Evolutionary conservation across 2,329 filamentous ascomycete species (phyloP).

Genomic region (Diplodia seriata): DNA sequence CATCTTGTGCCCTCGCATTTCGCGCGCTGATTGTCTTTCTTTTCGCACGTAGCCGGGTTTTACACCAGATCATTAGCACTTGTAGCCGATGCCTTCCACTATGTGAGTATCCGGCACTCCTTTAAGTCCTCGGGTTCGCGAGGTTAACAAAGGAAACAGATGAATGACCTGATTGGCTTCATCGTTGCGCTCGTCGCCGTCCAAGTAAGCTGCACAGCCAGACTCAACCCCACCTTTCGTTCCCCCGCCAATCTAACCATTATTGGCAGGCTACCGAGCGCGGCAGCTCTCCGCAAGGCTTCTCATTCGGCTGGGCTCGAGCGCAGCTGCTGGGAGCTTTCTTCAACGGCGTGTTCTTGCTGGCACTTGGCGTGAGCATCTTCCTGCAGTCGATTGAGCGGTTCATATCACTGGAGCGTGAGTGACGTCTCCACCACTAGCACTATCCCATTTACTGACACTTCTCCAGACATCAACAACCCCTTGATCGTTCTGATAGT

Average conservation of each 20-base stretch:
- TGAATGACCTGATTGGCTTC: conserved; percentile 75
- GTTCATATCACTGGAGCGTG: conserved; percentile 65
- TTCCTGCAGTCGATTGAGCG: conserved; percentile 75
- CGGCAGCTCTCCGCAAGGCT: conserved; percentile 61
- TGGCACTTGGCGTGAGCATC: conserved; percentile 75
- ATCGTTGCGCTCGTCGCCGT: conserved; percentile 70
- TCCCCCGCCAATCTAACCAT: conserved; percentile 5
- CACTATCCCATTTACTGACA: too few species aligned
- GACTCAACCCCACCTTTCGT: not conserved
- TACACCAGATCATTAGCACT: conserved; percentile 74
- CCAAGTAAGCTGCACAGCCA: conserved; percentile 55
- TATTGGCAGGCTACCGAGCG: conserved; percentile 53
- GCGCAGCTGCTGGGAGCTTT: conserved; percentile 77
- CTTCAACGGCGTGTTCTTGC: conserved; percentile 78
- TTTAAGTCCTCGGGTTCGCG: not conserved
- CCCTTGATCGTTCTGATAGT: conserved; percentile 72
- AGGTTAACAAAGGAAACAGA: conserved; percentile 49
- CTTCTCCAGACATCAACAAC: conserved; percentile 63
- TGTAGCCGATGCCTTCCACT: conserved; percentile 80
- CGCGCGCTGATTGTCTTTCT: conserved; percentile 28
- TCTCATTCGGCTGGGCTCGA: conserved; percentile 79
- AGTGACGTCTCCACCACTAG: conserved; percentile 35
- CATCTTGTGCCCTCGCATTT: not conserved
- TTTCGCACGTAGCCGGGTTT: conserved; percentile 62
- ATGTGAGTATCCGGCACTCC: conserved; percentile 57